Conservation (phyloP, 495 filamentous ascomycete species). For the Poronia punctata region DNA sequence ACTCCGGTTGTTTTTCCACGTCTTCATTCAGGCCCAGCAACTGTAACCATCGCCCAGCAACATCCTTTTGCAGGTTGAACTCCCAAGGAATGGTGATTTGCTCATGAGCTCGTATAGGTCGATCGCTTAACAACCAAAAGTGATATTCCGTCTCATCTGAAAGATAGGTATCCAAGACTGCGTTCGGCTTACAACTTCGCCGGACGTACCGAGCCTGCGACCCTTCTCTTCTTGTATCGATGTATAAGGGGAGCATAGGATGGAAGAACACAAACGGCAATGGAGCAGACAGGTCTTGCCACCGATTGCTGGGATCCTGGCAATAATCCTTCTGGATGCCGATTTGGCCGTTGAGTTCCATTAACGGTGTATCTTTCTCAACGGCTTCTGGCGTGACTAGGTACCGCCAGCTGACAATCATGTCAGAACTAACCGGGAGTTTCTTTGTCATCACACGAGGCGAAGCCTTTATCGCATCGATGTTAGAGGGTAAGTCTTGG, state of each 20-base stretch:
- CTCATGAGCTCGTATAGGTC: constrained; percentile 53
- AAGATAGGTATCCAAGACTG: constrained; percentile 72
- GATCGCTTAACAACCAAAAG: constrained; percentile 80
- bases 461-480: constrained; percentile 25
- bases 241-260: constrained; percentile 74
- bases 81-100: constrained; percentile 53
- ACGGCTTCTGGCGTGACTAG: constrained; percentile 54
- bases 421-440: constrained; percentile 35
- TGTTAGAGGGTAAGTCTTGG: constrained; percentile 29
- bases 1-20: constrained; percentile 26
- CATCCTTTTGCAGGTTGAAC: constrained; percentile 41
- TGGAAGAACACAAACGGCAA: constrained; percentile 84
- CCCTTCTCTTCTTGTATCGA: constrained; percentile 81
- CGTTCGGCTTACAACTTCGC: constrained; percentile 82
- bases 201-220: constrained; percentile 77
- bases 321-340: constrained; percentile 74
- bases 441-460: constrained; percentile 39
- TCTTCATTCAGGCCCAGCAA: constrained; percentile 47
- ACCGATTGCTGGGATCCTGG: constrained; percentile 63
- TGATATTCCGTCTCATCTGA: constrained; percentile 69
- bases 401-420: constrained; percentile 57
- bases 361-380: constrained; percentile 61
- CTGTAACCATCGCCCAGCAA: constrained; percentile 35
- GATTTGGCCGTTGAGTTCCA: constrained; percentile 82
- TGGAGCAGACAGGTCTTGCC: constrained; percentile 68